phyloP scores from a whole-genome alignment of 176 grass and related monocot genomes.

The Lolium rigidum region DNA sequence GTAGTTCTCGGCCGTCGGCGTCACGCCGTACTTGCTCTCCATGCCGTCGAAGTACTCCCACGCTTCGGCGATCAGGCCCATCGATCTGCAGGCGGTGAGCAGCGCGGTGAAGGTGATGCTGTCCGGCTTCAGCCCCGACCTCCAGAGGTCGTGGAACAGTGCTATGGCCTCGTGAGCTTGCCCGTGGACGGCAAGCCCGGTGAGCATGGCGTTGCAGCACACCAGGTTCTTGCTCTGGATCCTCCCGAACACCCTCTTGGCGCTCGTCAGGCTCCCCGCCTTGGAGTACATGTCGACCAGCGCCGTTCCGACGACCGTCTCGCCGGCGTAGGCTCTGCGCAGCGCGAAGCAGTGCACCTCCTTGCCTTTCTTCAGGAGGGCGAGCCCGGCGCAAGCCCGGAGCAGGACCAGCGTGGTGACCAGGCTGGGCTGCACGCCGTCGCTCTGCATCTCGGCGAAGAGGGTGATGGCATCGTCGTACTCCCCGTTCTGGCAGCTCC shows the following conservation, averaged over 20 bases:
- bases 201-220: constrained; percentile 81
- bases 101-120: constrained; percentile 80
- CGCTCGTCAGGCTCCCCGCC: constrained; percentile 57
- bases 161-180: constrained; percentile 50
- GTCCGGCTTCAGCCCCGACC: constrained; percentile 60
- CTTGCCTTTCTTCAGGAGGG: constrained; percentile 70
- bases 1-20: constrained; percentile 66
- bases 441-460: constrained; percentile 72
- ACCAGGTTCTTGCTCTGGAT: constrained; percentile 70
- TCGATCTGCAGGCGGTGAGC: constrained; percentile 77
- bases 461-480: constrained; percentile 63
- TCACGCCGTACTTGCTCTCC: constrained; percentile 58
- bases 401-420: constrained; percentile 64
- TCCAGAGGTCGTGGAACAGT: constrained; percentile 69
- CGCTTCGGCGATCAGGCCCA: constrained; percentile 63
- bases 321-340: constrained; percentile 50
- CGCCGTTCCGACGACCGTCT: constrained; percentile 61
- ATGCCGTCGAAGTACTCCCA: constrained; percentile 85
- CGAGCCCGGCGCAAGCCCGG: constrained; percentile 63
- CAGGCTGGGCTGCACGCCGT: constrained; percentile 58
- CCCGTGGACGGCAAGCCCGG: constrained; percentile 66
- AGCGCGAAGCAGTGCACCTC: constrained; percentile 70
- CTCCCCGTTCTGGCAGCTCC: constrained; percentile 66
- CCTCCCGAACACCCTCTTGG: constrained; percentile 48
- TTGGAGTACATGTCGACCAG: constrained; percentile 84